Evolutionary conservation across 805 yeast genomes (phyloP).

Genomic region (Wickerhamomyces rabaulensis): DNA sequence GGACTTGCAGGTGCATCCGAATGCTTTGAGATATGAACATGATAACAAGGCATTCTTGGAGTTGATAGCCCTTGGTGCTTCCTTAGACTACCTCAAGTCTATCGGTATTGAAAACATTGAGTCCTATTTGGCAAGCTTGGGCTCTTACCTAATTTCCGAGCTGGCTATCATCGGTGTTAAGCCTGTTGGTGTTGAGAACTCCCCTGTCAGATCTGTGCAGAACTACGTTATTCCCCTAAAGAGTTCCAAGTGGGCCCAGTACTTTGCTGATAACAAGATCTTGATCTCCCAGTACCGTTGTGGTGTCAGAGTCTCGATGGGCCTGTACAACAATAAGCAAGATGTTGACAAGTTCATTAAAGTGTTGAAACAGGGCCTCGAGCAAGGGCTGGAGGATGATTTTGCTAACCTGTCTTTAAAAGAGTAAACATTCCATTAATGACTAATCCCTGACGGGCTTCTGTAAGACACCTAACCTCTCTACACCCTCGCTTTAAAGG

Average conservation of each 20-base stretch:
- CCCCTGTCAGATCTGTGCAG: neutral
- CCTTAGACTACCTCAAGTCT: neutral
- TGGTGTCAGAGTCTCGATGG: slow-evolving; percentile 3
- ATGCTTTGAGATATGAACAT: slow-evolving; percentile 1
- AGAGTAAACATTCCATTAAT: no score
- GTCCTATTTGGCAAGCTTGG: neutral
- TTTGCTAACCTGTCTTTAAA: no score
- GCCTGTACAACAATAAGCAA: neutral
- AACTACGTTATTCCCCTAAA: neutral
- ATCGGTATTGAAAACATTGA: slow-evolving; percentile 2
- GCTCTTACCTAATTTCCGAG: neutral
- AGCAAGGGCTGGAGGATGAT: neutral
- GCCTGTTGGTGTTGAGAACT: neutral
- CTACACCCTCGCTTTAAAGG: no score
- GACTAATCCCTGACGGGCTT: no score
- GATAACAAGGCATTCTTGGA: neutral
- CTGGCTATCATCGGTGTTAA: neutral
- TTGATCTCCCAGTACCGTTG: neutral
- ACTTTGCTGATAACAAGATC: neutral
- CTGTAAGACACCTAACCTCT: no score
- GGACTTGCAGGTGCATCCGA: neutral
- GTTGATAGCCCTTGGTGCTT: neutral
- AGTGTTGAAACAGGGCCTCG: neutral
- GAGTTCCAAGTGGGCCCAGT: neutral
- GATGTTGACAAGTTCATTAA: neutral